Conservation (phyloP, 2,329 filamentous ascomycete genomes). For the Aureobasidium sp. region DNA sequence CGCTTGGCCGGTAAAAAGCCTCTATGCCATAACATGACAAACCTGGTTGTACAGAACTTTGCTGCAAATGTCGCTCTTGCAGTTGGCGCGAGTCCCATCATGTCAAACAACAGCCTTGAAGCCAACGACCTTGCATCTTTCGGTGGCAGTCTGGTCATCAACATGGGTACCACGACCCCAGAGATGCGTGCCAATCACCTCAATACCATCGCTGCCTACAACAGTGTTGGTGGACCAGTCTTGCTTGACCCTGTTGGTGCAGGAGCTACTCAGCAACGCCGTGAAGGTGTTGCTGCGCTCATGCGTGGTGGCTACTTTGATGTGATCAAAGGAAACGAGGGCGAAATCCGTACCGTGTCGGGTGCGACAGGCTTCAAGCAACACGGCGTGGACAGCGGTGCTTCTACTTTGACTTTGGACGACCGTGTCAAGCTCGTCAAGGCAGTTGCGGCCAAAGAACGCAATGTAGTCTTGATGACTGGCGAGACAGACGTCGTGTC, state of each 20-base stretch:
- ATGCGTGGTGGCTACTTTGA: constrained; percentile 70
- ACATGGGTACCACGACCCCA: constrained; percentile 87
- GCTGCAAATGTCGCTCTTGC: constrained; percentile 83
- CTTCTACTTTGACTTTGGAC: constrained; percentile 44
- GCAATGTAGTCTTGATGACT: constrained; percentile 74
- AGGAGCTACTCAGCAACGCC: constrained; percentile 70
- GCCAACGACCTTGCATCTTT: constrained; percentile 71
- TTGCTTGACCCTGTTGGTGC: constrained; percentile 87
- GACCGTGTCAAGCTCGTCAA: constrained; percentile 59
- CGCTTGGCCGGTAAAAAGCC: constrained; percentile 59
- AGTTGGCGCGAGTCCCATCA: constrained; percentile 83
- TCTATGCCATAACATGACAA: constrained; percentile 94
- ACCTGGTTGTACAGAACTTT: constrained; percentile 90
- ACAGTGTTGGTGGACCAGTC: constrained; percentile 64
- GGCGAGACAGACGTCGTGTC: constrained; percentile 70
- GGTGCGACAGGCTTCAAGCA: constrained; percentile 54
- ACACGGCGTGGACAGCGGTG: constrained; percentile 74
- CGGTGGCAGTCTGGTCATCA: constrained; percentile 75
- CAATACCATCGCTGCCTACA: constrained; percentile 74
- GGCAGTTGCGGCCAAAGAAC: constrained; percentile 59
- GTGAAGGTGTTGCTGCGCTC: constrained; percentile 62
- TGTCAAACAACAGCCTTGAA: constrained; percentile 82
- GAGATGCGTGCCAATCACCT: constrained; percentile 66
- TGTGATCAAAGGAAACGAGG: constrained; percentile 90
- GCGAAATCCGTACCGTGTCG: constrained; percentile 70